Percentiles rank a stretch among this genome's conserved stretches.
Evolutionary conservation across 2,329 filamentous ascomycete species (phyloP).

Genomic region (Myriosclerotinia curreyana): DNA sequence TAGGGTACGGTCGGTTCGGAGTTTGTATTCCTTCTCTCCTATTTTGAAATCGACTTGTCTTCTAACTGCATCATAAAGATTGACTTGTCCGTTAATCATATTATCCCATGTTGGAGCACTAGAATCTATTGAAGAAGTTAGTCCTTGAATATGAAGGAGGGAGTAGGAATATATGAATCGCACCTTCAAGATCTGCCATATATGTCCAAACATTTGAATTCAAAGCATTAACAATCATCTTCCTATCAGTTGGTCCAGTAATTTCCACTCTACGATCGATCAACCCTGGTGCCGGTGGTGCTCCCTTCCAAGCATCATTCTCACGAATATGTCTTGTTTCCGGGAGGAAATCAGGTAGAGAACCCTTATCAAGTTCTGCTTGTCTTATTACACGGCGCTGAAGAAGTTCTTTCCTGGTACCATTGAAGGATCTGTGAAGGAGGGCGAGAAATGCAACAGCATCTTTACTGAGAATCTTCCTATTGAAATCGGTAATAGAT

Average conservation of each 20-base stretch:
- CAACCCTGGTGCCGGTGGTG: slow-evolving; percentile 84
- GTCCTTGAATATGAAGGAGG: slow-evolving; percentile 4
- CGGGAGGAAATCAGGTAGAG: slow-evolving; percentile 87
- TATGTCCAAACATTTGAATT: slow-evolving; percentile 98
- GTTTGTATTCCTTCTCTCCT: slow-evolving; percentile 93
- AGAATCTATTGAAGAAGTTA: slow-evolving; percentile 62
- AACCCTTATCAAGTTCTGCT: slow-evolving; percentile 86
- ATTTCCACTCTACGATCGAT: slow-evolving; percentile 95
- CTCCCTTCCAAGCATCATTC: slow-evolving; percentile 89
- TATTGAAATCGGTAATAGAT: slow-evolving; percentile 70
- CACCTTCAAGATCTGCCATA: slow-evolving; percentile 98
- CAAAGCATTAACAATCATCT: slow-evolving; percentile 98
- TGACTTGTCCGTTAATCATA: slow-evolving; percentile 98
- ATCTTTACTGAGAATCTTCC: slow-evolving; percentile 88
- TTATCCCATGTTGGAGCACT: slow-evolving; percentile 97
- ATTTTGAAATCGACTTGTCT: slow-evolving; percentile 95
- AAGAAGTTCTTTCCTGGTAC: slow-evolving; percentile 80
- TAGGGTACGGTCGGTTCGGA: slow-evolving; percentile 80
- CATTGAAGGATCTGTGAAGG: slow-evolving; percentile 92
- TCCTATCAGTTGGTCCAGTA: slow-evolving; percentile 92
- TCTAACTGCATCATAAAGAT: slow-evolving; percentile 94
- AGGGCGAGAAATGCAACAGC: slow-evolving; percentile 90
- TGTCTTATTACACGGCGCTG: slow-evolving; percentile 84
- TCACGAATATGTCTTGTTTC: slow-evolving; percentile 96
- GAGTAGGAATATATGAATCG: slow-evolving; percentile 32